A percentile compares a stretch with the other conserved stretches of the same genome.
Conservation (phyloP, 2,329 filamentous ascomycete species). For the Cladosporium sp. region DNA sequence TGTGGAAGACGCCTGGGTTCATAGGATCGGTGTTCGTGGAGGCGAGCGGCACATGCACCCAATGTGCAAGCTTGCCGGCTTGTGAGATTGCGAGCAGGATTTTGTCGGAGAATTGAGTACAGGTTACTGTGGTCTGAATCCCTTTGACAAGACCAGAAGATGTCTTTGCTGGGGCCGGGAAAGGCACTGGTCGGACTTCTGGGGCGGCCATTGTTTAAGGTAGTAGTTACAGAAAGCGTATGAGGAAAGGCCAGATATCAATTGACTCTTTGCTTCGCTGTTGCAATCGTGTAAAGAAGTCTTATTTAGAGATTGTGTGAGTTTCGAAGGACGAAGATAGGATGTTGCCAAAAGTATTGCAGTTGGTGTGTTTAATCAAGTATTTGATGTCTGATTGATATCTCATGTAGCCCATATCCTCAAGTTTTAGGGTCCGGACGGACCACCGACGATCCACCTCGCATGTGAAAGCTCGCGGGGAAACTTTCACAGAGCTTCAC, state of each 20-base stretch:
- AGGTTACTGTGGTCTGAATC: slow-evolving; percentile 66
- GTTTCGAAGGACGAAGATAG: too few species aligned
- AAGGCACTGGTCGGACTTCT: slow-evolving; percentile 40
- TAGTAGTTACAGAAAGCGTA: too few species aligned
- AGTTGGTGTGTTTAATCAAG: too few species aligned
- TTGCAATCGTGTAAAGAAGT: too few species aligned
- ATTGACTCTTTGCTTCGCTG: too few species aligned
- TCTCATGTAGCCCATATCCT: background rate
- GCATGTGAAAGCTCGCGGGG: slow-evolving; percentile 14
- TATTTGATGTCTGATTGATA: too few species aligned
- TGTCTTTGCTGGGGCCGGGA: slow-evolving; percentile 38
- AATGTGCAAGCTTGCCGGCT: slow-evolving; percentile 80
- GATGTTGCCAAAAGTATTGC: too few species aligned
- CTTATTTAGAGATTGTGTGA: too few species aligned
- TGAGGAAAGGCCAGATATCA: background rate
- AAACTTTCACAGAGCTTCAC: slow-evolving; percentile 9
- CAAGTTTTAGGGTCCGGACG: slow-evolving; percentile 3
- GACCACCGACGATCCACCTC: background rate
- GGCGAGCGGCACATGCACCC: slow-evolving; percentile 84
- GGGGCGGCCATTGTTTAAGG: slow-evolving; percentile 16
- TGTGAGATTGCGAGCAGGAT: slow-evolving; percentile 88
- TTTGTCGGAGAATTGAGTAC: slow-evolving; percentile 78
- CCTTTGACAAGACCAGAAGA: slow-evolving; percentile 62
- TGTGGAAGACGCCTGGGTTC: slow-evolving; percentile 55
- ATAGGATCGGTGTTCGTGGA: slow-evolving; percentile 59